Evolutionary conservation across 305 asterid genomes (phyloP).

Genomic region (Solanum chacoense): DNA sequence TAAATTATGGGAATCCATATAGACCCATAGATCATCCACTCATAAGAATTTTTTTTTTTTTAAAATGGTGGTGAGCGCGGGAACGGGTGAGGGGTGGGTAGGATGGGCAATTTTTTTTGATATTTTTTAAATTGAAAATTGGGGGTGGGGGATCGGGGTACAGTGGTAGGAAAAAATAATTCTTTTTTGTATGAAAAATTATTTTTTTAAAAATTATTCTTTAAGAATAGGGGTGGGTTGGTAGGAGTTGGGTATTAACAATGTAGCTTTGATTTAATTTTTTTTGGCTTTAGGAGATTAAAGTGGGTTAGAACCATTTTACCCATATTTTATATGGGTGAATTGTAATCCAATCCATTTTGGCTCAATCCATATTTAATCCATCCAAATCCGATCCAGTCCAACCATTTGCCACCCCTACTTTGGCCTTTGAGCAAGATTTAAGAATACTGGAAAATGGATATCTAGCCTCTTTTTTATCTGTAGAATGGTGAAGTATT

Average conservation of each 20-base stretch:
- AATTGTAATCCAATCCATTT: background rate
- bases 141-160: background rate
- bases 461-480: background rate
- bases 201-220: background rate
- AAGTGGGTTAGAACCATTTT: background rate
- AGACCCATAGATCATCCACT: background rate
- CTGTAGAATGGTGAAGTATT: background rate
- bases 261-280: too few species aligned
- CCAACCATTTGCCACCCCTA: background rate
- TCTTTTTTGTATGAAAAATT: too few species aligned
- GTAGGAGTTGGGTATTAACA: background rate
- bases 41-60: background rate
- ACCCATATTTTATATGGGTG: background rate
- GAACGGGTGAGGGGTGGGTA: background rate
- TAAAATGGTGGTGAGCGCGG: background rate
- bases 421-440: background rate
- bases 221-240: background rate
- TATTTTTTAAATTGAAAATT: too few species aligned
- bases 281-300: background rate
- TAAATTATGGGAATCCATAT: background rate
- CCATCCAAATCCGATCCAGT: background rate
- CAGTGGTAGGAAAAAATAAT: background rate
- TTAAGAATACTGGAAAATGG: background rate
- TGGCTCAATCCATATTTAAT: background rate
- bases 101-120: background rate